These are phyloP conservation scores for Trypethelium eluteriae DNA, from an alignment of 495 filamentous ascomycete species.

Conservation along the genomic window DNA sequence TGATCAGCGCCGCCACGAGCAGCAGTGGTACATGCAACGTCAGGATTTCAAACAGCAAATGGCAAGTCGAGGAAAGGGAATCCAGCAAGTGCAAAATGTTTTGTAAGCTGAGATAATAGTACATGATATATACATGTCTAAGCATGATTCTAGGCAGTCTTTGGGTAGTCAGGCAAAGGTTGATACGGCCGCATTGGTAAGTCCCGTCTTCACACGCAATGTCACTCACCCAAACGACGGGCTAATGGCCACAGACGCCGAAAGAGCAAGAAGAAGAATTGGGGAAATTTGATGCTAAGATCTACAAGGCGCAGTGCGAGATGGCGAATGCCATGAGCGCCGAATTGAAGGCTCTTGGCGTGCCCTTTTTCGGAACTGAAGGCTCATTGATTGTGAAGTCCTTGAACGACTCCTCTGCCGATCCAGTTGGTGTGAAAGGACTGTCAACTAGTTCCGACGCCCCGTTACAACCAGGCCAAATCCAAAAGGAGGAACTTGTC, in stretches of 20 bases:
- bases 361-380: slow-evolving; percentile 59
- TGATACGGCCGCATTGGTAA: background rate
- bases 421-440: background rate
- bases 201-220: background rate
- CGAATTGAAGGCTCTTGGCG: slow-evolving; percentile 50
- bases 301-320: slow-evolving; percentile 49
- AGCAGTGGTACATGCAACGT: slow-evolving; percentile 47
- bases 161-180: background rate
- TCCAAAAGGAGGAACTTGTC: slow-evolving; percentile 44
- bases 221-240: no score
- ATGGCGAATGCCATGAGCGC: slow-evolving; percentile 51
- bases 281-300: slow-evolving; percentile 50
- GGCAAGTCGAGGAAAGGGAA: background rate
- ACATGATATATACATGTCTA: background rate
- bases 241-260: slow-evolving; percentile 24
- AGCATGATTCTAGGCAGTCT: background rate
- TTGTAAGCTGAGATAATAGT: background rate
- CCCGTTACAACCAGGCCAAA: slow-evolving; percentile 22
- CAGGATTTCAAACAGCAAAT: slow-evolving; percentile 19
- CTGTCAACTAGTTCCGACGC: slow-evolving; percentile 7
- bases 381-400: slow-evolving; percentile 35
- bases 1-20: slow-evolving; percentile 57
- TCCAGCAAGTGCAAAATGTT: background rate
- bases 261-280: slow-evolving; percentile 51
- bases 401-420: background rate